Base-by-base conservation (phyloP, 2,329 filamentous ascomycete species). In the Fusarium nanum region DNA sequence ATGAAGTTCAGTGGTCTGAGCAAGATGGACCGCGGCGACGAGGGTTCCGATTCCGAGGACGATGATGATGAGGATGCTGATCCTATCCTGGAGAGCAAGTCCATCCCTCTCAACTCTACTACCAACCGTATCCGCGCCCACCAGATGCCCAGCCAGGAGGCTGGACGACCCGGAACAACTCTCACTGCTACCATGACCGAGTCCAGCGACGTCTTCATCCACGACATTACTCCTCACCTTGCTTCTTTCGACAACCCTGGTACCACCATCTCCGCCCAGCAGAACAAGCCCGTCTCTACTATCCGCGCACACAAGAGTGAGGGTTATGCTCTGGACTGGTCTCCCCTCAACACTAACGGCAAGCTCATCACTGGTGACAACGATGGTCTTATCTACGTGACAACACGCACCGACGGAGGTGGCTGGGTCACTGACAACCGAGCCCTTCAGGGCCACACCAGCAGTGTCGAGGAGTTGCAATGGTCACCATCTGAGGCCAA, bases 261-360 rank as follows among this genome's bases (percentile, higher is more conserved):
- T 64, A 92, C 90, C 44, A 85, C 90, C 70, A 88, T 98, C 71
- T 90, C 92, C 9, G 86, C 93, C 3, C 90, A 92, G 76, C 93
- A 97, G 78, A 95, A 94, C 80, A 97, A 97, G 83, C 94, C 96
- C 34, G 82, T 97, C 53, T 92, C 88, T 71, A 98, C 93, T 5
- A 90, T 99, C 74, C 89, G 92, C 73, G 93, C 95, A 74, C 96
- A 99, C 87, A 95, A 94, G 82, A 84, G 90, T 14, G 96, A 99
- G 84, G 96, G 96, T 50, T 99, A 98, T 79, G 96, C 93, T 0
- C 82, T 99, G n/a, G 96, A 98, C 82, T 99, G 96, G 96, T 97
- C 94, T 27, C 92, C 93, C 2, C 71, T 73, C 10, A 87, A 93
- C 47, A 89, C 93, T 1, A 87, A 90, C 48, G 94, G 94, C 63